Evolutionary conservation across 306 rosid genomes (phyloP).

Genomic region (Dalbergia cultrata): DNA sequence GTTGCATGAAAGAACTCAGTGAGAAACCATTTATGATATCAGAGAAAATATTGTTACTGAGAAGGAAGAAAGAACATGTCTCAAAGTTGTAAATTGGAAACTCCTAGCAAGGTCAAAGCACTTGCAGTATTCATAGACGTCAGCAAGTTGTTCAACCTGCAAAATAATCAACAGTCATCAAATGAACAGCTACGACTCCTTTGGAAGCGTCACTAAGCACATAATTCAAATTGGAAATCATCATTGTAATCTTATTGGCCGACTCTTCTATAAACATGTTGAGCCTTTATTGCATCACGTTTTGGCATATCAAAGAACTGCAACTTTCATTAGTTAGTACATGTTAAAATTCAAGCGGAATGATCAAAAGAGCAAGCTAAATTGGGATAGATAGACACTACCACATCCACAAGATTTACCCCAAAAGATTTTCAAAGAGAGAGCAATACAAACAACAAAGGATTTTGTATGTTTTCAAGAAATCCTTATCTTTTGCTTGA

Average conservation of each 20-base stretch:
- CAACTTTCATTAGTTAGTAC: conserved; percentile 38
- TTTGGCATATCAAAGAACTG: conserved; percentile 95
- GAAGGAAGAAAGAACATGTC: conserved; percentile 72
- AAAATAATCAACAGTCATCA: conserved; percentile 34
- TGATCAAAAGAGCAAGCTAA: conserved; percentile 34
- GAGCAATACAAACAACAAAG: too few relatives aligned
- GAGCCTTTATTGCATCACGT: conserved; percentile 84
- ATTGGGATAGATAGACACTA: conserved; percentile 53
- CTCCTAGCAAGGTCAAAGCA: conserved; percentile 87
- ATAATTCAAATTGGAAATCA: conserved; percentile 29
- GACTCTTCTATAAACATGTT: conserved; percentile 81
- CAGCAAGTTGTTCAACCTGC: conserved; percentile 85
- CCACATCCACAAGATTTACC: conserved; percentile 95
- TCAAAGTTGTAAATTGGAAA: conserved; percentile 85
- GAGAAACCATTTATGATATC: conserved; percentile 40
- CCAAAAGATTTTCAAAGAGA: too few relatives aligned
- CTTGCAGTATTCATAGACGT: conserved; percentile 86
- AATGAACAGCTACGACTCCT: conserved; percentile 21
- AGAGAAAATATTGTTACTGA: conserved; percentile 4
- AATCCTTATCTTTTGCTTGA: too few relatives aligned
- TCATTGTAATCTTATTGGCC: conserved; percentile 72
- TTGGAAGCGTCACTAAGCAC: conserved; percentile 9
- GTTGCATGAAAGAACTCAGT: conserved; percentile 40
- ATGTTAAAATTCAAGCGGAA: conserved; percentile 27
- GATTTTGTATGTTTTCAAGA: too few relatives aligned